Conservation (phyloP, 768 basidiomycete species). For the Cystofilobasidium bisporidii region DNA sequence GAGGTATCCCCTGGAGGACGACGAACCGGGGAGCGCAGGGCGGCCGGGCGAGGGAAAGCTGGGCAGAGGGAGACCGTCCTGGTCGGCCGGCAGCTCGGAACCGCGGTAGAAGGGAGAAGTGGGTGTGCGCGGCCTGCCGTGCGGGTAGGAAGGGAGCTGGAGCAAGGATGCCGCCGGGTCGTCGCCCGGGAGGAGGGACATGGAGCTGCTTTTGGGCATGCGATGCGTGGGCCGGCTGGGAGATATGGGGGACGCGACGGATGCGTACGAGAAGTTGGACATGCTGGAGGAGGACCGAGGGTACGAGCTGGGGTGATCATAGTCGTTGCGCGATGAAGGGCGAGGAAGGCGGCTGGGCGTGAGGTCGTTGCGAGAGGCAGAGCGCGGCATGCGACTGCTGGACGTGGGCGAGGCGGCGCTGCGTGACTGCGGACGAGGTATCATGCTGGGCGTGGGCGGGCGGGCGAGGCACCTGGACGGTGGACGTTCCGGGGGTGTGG, state of each 20-base stretch:
- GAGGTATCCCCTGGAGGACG: background rate
- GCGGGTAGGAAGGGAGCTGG: background rate
- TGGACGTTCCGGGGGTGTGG: background rate
- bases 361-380: background rate
- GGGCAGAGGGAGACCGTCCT: background rate
- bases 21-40: background rate
- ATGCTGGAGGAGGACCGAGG: background rate
- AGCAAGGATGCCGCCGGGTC: background rate
- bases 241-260: background rate
- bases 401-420: background rate
- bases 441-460: conserved; percentile 1
- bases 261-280: background rate
- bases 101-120: background rate
- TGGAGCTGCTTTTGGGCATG: conserved; percentile 2
- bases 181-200: background rate
- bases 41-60: background rate
- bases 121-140: background rate
- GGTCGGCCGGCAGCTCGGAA: too few species aligned
- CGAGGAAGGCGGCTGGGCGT: conserved; percentile 1
- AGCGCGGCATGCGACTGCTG: background rate
- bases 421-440: background rate
- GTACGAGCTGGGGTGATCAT: background rate
- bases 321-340: background rate
- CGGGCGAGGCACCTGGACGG: background rate
- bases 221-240: background rate